Evolutionary conservation across 371 early-diverging fungal species (phyloP), one percentile per base, ranked within the genome.

Genomic region (Gilbertella persicaria): DNA sequence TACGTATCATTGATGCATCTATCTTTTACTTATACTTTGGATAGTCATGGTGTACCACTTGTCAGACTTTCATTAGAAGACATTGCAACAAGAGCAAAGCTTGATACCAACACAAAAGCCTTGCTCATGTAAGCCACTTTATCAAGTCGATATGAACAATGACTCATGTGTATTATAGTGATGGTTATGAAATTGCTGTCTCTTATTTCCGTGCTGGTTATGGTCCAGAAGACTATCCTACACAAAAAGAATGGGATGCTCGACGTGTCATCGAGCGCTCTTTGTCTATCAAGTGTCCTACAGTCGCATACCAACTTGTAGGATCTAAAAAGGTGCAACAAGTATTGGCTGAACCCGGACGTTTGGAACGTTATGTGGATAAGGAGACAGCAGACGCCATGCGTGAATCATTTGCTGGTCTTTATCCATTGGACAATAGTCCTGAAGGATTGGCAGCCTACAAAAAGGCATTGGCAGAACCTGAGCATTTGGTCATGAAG

Each of bases 251-350:
- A 76, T 97, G 98, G 98, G 76, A 82, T 7, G 95, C 91, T 2
- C 72, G 98, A 43, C 71, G 88, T 3, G 13, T 33, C 6, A 48
- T 95, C 4, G 99, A 98, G 60, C 78, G 79, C 16, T 93, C 95
- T 0, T 59, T 82, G 20, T 78, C 96, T 0, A 86, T 97, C 55
- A 92, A 96, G 53, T 94, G 95, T 55, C 99, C 98, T 24, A 90
- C 83, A 16, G 75, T 93, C 12, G 91, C 92, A 0, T 95, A 96
- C 58, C 98, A 97, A 46, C 71, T 98, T n/a, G 92, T 89, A 0
- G 99, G 99, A 9, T 82, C 93, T 23, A 98, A 98, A 65, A 98
- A 98, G 62, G 84, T 97, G 5, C 98, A 98, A 62, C 97, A 98
- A 66, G 88, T 95, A 5, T 67, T 98, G 30, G 87, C 96, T 0